These are phyloP conservation scores for Aspergillus sparsus DNA, from an alignment of 495 filamentous ascomycete species.

Conservation along the genomic window DNA sequence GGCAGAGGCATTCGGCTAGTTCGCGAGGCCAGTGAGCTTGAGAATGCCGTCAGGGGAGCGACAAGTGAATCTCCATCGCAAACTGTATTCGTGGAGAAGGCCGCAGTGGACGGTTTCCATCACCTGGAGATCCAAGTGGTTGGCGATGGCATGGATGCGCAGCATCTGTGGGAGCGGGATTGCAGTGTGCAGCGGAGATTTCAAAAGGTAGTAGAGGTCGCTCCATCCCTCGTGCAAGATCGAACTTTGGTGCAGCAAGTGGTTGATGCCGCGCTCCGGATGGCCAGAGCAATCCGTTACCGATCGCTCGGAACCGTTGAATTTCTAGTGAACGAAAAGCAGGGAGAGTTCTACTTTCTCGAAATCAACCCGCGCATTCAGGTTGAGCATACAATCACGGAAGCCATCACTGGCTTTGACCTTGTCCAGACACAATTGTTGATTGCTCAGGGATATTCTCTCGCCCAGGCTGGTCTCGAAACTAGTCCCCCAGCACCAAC, in stretches of 20 bases:
- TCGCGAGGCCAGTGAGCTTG: conserved; percentile 36
- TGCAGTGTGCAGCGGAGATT: conserved; percentile 60
- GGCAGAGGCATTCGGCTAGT: conserved; percentile 53
- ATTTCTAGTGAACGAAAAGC: conserved; percentile 60
- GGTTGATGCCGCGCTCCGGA: conserved; percentile 41
- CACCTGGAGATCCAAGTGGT: conserved; percentile 62
- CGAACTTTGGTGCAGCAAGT: conserved; percentile 40
- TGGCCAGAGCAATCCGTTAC: conserved; percentile 52
- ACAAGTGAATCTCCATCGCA: conserved; percentile 53
- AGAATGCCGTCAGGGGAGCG: conserved; percentile 43
- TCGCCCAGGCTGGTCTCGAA: conserved; percentile 45
- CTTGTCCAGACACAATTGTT: conserved; percentile 56
- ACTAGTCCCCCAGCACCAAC: conserved; percentile 33
- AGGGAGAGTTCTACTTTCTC: conserved; percentile 59
- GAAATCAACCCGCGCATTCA: conserved; percentile 66
- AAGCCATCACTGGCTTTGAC: conserved; percentile 56
- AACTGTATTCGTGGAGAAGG: conserved; percentile 56
- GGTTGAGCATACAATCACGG: conserved; percentile 57
- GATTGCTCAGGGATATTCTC: conserved; percentile 51
- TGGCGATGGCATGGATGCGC: conserved; percentile 56
- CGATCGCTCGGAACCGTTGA: conserved; percentile 60
- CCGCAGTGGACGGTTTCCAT: conserved; percentile 50
- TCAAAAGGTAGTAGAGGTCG: conserved; percentile 55
- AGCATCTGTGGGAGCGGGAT: conserved; percentile 58
- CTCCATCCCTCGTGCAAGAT: conserved; percentile 45